Evolutionary conservation across 2,329 filamentous ascomycete species (phyloP).

Genomic region (Didymella glomerata): DNA sequence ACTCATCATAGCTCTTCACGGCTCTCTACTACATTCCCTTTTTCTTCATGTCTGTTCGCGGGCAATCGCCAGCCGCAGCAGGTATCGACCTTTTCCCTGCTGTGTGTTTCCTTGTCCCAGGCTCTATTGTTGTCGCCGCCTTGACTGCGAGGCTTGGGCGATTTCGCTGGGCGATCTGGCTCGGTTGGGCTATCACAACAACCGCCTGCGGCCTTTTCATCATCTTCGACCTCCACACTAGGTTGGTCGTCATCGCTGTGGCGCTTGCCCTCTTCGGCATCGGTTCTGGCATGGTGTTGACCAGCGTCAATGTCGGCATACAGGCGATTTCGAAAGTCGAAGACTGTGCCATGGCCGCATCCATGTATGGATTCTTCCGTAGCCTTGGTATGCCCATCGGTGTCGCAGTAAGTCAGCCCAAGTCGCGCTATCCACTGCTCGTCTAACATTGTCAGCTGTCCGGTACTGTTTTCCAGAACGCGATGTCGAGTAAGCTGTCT

Average conservation of each 20-base stretch:
- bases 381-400: conserved; percentile 58
- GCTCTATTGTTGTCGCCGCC: conserved; percentile 36
- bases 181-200: conserved; percentile 53
- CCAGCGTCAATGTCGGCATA: conserved; percentile 51
- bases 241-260: conserved; percentile 48
- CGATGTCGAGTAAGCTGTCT: conserved; percentile 45
- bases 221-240: conserved; percentile 48
- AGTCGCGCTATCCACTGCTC: not conserved
- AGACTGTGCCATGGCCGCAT: conserved; percentile 47
- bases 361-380: conserved; percentile 52
- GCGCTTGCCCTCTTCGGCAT: conserved; percentile 53
- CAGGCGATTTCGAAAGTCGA: conserved; percentile 50
- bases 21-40: conserved; percentile 56
- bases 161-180: conserved; percentile 55
- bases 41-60: conserved; percentile 52
- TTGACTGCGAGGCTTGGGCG: conserved; percentile 38
- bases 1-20: conserved; percentile 49
- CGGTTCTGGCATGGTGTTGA: conserved; percentile 55
- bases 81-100: conserved; percentile 52
- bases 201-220: conserved; percentile 52
- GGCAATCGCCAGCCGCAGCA: conserved; percentile 44
- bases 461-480: conserved; percentile 54
- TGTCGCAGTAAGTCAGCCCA: conserved; percentile 43
- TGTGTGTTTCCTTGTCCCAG: conserved; percentile 45
- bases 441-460: conserved; percentile 25